Evolutionary conservation across 1,284 basidiomycete species (phyloP).

Genomic region (Irpex sp.): DNA sequence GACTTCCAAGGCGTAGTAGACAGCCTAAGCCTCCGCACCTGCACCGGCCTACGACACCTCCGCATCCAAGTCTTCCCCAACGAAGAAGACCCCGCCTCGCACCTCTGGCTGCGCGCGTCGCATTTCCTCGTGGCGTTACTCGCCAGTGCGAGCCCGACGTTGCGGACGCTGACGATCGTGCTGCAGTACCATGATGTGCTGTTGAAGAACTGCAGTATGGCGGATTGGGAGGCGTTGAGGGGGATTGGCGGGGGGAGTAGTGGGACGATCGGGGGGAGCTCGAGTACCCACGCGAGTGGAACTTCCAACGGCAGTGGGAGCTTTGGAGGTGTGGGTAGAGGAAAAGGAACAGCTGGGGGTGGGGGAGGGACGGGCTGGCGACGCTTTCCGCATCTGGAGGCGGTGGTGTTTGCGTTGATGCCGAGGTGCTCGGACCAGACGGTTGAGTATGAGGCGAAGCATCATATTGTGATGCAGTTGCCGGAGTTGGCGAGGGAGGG

Average conservation of each 20-base stretch:
- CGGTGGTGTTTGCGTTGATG: conserved; percentile 6
- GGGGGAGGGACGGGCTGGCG: background rate
- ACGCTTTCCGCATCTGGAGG: background rate
- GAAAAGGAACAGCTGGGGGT: too few species aligned
- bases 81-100: conserved; percentile 1
- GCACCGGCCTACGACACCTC: background rate
- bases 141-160: background rate
- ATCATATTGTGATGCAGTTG: background rate
- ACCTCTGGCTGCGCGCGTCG: conserved; percentile 2
- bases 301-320: too few species aligned
- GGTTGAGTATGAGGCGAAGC: background rate
- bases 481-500: background rate
- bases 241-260: background rate
- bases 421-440: conserved; percentile 1
- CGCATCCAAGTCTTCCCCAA: conserved; percentile 6
- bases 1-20: conserved; percentile 3
- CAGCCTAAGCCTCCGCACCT: background rate
- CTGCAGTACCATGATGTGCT: conserved; percentile 5
- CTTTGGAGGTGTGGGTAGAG: too few species aligned
- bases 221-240: conserved; percentile 5
- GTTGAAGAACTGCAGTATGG: background rate
- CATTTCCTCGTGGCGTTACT: conserved; percentile 1
- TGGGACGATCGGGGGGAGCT: too few species aligned
- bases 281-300: too few species aligned
- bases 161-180: background rate